A percentile compares a stretch with the other conserved stretches of the same genome.
Evolutionary conservation across 768 basidiomycete species (phyloP).

Genomic region (Agrocybe chaxingu): DNA sequence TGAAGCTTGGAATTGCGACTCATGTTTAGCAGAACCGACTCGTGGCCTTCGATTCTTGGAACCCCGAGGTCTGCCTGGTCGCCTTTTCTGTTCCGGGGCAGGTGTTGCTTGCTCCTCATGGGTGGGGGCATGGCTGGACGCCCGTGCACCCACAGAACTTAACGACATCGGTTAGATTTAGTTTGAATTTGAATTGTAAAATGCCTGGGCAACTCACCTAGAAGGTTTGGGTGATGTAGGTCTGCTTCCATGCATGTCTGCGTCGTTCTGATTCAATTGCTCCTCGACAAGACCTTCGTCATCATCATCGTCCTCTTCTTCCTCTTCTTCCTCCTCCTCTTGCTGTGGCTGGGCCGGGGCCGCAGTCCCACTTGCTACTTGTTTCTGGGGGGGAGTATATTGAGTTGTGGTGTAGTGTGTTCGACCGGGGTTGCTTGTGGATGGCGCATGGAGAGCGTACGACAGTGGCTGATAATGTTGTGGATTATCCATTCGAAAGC

Average conservation of each 20-base stretch:
- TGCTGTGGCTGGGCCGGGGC: constrained; percentile 17
- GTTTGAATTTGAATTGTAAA: neutral
- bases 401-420: constrained; percentile 18
- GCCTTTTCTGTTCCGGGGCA: constrained; percentile 55
- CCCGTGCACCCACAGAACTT: constrained; percentile 22
- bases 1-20: constrained; percentile 38
- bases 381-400: constrained; percentile 22
- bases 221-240: constrained; percentile 34
- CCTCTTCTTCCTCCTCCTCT: constrained; percentile 51
- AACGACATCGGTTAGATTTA: neutral
- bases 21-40: constrained; percentile 28
- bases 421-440: constrained; percentile 23
- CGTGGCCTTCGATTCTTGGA: constrained; percentile 68
- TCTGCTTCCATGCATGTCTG: constrained; percentile 36
- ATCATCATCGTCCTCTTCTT: constrained; percentile 67
- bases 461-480: constrained; percentile 81
- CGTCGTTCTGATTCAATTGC: constrained; percentile 51
- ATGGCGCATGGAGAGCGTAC: constrained; percentile 68
- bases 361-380: constrained; percentile 13
- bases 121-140: constrained; percentile 15
- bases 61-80: constrained; percentile 76
- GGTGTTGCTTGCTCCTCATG: constrained; percentile 27
- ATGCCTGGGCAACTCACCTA: constrained; percentile 18
- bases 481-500: constrained; percentile 55
- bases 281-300: constrained; percentile 74